These are phyloP conservation scores for Neoboletus magnificus DNA, from an alignment of 768 basidiomycete species.

Conservation along the genomic window DNA sequence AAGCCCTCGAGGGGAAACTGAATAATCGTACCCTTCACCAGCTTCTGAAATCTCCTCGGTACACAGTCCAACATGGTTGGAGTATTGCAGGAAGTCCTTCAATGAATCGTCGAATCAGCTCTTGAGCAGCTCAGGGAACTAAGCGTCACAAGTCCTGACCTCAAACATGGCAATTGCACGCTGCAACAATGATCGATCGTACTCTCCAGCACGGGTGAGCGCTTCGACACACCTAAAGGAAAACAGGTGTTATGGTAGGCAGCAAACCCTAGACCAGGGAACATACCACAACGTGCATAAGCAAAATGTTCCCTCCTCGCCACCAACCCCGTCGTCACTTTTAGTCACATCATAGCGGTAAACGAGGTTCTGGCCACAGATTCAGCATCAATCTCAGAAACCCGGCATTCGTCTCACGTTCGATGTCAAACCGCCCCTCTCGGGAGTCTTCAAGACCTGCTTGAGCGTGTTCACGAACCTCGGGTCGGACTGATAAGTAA, in stretches of 20 bases:
- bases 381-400: constrained; percentile 4
- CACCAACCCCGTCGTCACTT: constrained; percentile 91
- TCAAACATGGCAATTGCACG: constrained; percentile 87
- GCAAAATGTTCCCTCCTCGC: constrained; percentile 94
- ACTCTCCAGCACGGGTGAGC: constrained; percentile 81
- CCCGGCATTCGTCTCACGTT: constrained; percentile 46
- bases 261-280: neutral
- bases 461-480: constrained; percentile 84
- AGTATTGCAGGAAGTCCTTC: constrained; percentile 75
- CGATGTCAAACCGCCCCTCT: constrained; percentile 87
- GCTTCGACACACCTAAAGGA: constrained; percentile 77
- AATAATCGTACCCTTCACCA: constrained; percentile 65
- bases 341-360: constrained; percentile 87
- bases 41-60: constrained; percentile 84
- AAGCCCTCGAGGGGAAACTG: neutral
- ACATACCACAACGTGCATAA: constrained; percentile 78
- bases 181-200: constrained; percentile 60
- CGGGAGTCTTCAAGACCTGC: constrained; percentile 79
- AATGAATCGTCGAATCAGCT: neutral
- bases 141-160: constrained; percentile 39
- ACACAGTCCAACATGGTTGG: constrained; percentile 85
- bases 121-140: neutral
- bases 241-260: neutral
- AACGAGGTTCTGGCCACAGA: constrained; percentile 61
- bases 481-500: constrained; percentile 63